Percentiles rank a stretch among this genome's conserved stretches.
Evolutionary conservation across 148 eudicot genomes (phyloP).

Genomic region (Chenopodium berlandieri): DNA sequence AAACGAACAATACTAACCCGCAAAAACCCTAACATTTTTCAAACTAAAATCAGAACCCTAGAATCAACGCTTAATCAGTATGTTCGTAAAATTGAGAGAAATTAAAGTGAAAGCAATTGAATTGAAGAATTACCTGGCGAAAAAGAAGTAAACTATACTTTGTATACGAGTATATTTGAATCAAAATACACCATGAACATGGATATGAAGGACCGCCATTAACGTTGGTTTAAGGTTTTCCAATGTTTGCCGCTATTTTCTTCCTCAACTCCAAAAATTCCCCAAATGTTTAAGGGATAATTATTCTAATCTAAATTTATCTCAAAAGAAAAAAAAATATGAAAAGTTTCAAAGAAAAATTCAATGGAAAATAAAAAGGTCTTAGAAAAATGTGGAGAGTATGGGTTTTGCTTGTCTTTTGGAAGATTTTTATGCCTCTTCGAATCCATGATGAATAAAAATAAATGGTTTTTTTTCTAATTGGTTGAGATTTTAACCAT

Average conservation of each 20-base stretch:
- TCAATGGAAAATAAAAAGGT: no score
- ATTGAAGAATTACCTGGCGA: slow-evolving; percentile 22
- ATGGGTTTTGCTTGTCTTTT: neutral
- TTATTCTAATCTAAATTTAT: neutral
- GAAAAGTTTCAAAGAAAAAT: neutral
- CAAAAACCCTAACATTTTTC: slow-evolving; percentile 12
- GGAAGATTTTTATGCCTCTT: neutral
- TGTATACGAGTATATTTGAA: neutral
- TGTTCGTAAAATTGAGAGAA: neutral
- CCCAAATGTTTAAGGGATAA: slow-evolving; percentile 3
- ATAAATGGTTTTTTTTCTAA: neutral
- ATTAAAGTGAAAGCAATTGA: neutral
- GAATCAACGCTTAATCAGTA: neutral
- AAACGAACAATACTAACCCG: neutral
- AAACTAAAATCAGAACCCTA: neutral
- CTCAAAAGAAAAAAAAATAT: neutral
- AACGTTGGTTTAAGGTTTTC: neutral
- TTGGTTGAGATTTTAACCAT: slow-evolving; percentile 12
- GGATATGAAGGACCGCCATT: slow-evolving; percentile 9
- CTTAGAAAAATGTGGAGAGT: neutral
- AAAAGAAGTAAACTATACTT: neutral
- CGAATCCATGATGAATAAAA: neutral
- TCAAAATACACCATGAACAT: slow-evolving; percentile 19
- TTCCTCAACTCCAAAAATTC: slow-evolving; percentile 6
- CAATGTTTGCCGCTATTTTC: slow-evolving; percentile 5